phyloP scores from a whole-genome alignment of 2,329 filamentous ascomycete species.

The Ambrosiella cleistominuta region DNA sequence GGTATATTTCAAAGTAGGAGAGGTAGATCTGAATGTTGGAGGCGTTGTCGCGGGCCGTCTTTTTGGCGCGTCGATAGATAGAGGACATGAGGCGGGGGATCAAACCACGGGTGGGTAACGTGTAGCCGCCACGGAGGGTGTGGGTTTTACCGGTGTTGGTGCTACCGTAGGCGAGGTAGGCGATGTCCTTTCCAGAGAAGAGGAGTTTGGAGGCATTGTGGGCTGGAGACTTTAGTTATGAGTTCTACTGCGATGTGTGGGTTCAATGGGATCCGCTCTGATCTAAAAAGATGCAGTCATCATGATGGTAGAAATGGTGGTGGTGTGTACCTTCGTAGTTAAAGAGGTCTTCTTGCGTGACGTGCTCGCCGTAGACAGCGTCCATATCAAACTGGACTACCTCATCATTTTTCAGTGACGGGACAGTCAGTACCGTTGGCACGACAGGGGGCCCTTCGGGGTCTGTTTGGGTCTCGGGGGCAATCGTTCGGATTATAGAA shows the following conservation, averaged over 20 bases:
- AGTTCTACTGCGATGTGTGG: conserved; percentile 1
- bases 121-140: conserved; percentile 84
- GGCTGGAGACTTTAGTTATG: conserved; percentile 33
- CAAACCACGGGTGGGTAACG: conserved; percentile 68
- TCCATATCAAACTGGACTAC: conserved; percentile 95
- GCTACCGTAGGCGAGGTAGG: conserved; percentile 82
- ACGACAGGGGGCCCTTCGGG: conserved; percentile 58
- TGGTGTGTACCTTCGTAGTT: conserved; percentile 58
- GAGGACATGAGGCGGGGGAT: conserved; percentile 73
- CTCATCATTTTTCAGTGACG: conserved; percentile 78
- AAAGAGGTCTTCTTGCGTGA: conserved; percentile 75
- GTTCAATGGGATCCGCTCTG: no score
- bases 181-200: conserved; percentile 76
- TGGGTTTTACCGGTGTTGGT: conserved; percentile 91
- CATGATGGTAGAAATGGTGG: conserved; percentile 15
- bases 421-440: conserved; percentile 63
- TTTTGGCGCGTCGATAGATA: conserved; percentile 71
- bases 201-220: conserved; percentile 78
- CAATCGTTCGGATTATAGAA: no score
- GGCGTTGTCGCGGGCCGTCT: conserved; percentile 63
- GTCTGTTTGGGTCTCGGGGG: conserved; percentile 50
- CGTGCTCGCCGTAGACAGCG: conserved; percentile 66
- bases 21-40: conserved; percentile 58
- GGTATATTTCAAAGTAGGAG: conserved; percentile 94
- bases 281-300: no score